Percentiles rank a stretch among this genome's conserved stretches.
phyloP scores from a whole-genome alignment of 139 green algal genomes.

The Chlorella ohadii region DNA sequence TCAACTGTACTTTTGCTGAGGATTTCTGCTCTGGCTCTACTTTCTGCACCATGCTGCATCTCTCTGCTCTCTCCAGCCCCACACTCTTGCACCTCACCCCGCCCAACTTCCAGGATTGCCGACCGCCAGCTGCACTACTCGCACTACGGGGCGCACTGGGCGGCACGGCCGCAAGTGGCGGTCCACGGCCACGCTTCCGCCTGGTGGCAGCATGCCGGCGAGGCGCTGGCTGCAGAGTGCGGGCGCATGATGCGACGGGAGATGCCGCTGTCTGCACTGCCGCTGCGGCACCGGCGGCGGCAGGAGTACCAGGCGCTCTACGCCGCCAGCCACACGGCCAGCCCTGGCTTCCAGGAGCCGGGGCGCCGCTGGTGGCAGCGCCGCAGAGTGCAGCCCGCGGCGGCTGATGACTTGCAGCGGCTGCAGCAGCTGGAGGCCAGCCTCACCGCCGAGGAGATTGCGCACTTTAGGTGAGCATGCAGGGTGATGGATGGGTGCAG shows the following conservation, averaged over 20 bases:
- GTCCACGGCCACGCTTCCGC: slow-evolving; percentile 35
- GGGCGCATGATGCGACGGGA: slow-evolving; percentile 24
- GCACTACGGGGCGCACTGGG: slow-evolving; percentile 53
- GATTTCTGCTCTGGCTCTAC: no score
- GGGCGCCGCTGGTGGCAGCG: slow-evolving; percentile 51
- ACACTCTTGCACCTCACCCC: no score
- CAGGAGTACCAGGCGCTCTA: slow-evolving; percentile 55
- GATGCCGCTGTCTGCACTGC: slow-evolving; percentile 36
- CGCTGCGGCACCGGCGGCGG: slow-evolving; percentile 18
- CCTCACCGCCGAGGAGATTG: slow-evolving; percentile 57
- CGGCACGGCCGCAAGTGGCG: slow-evolving; percentile 42
- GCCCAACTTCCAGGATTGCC: slow-evolving; percentile 30
- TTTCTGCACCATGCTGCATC: not conserved
- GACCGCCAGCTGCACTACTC: slow-evolving; percentile 48
- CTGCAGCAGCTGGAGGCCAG: slow-evolving; percentile 43
- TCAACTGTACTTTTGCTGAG: no score
- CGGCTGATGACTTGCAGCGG: slow-evolving; percentile 10
- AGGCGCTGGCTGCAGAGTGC: slow-evolving; percentile 21
- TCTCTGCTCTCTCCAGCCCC: not conserved
- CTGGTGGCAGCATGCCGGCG: slow-evolving; percentile 65
- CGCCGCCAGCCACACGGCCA: not conserved
- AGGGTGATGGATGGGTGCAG: no score
- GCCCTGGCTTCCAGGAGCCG: slow-evolving; percentile 40
- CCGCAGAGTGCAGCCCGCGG: slow-evolving; percentile 20
- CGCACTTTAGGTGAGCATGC: slow-evolving; percentile 52